Conservation (phyloP, 441 rosid species). For the Eruca vesicaria region DNA sequence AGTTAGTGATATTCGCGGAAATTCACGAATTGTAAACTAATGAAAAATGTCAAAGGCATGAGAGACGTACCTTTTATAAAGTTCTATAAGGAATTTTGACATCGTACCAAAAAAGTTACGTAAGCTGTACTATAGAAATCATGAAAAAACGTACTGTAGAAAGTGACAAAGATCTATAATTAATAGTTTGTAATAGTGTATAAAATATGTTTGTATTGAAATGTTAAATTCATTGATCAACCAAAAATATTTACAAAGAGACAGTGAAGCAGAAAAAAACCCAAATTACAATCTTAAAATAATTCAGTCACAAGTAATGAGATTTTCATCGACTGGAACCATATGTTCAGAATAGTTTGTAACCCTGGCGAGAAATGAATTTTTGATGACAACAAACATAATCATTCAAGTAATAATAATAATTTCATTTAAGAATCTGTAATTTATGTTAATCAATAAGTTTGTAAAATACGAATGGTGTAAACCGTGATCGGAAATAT, state of each 20-base stretch:
- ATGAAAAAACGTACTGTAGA: not conserved
- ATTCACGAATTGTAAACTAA: not conserved
- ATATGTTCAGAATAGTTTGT: not conserved
- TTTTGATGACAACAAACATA: not conserved
- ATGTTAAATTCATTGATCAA: not conserved
- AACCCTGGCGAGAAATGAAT: not conserved
- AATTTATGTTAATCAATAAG: not conserved
- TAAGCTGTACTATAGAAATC: not conserved
- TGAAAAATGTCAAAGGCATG: slow-evolving; percentile 14
- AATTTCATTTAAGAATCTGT: not conserved
- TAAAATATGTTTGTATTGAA: not conserved
- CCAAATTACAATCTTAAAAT: not conserved
- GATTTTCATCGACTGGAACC: not conserved
- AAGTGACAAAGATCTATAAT: not conserved
- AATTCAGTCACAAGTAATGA: not conserved
- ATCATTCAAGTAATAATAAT: not conserved
- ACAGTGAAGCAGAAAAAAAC: not conserved
- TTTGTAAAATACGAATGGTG: not conserved
- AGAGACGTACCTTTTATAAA: not conserved
- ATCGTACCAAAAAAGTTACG: not conserved
- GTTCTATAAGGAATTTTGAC: not conserved
- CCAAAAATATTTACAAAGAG: not conserved
- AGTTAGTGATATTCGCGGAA: slow-evolving; percentile 1
- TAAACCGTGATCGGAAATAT: not conserved
- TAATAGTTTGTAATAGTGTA: not conserved